phyloP scores from a whole-genome alignment of 441 rosid genomes.

The Gossypium davidsonii region DNA sequence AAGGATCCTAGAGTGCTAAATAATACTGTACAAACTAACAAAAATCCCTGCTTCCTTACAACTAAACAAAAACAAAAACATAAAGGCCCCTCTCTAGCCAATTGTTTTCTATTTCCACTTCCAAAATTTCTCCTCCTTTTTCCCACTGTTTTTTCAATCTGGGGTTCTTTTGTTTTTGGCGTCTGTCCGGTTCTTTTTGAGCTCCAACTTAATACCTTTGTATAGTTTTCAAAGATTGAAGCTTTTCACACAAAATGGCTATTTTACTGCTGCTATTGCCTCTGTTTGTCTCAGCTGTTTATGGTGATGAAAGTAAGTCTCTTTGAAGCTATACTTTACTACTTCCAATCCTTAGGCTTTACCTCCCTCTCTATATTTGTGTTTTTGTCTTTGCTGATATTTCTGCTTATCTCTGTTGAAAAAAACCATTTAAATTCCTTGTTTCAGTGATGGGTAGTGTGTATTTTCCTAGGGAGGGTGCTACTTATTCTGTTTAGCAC shows the following conservation, averaged over 20 bases:
- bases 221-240: slow-evolving; percentile 25
- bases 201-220: slow-evolving; percentile 1
- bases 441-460: not conserved
- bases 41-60: not conserved
- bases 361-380: not conserved
- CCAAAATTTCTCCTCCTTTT: slow-evolving; percentile 6
- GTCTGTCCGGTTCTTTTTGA: slow-evolving; percentile 10
- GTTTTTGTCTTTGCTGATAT: not conserved
- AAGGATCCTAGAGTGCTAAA: not conserved
- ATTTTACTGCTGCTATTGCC: slow-evolving; percentile 41
- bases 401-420: not conserved
- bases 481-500: not conserved
- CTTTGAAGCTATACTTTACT: not conserved
- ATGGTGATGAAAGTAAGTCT: slow-evolving; percentile 57
- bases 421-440: not conserved
- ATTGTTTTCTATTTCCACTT: slow-evolving; percentile 9
- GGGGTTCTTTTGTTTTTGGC: slow-evolving; percentile 13
- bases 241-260: slow-evolving; percentile 37
- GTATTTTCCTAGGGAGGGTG: too few relatives aligned
- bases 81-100: not conserved
- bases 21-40: not conserved
- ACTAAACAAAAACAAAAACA: not conserved
- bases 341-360: not conserved
- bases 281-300: slow-evolving; percentile 40
- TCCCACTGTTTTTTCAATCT: not conserved